A percentile compares a stretch with the other conserved stretches of the same genome.
Conservation (phyloP, 192 early-diverging fungal species). For the Rhizoclosmatium globosum region DNA sequence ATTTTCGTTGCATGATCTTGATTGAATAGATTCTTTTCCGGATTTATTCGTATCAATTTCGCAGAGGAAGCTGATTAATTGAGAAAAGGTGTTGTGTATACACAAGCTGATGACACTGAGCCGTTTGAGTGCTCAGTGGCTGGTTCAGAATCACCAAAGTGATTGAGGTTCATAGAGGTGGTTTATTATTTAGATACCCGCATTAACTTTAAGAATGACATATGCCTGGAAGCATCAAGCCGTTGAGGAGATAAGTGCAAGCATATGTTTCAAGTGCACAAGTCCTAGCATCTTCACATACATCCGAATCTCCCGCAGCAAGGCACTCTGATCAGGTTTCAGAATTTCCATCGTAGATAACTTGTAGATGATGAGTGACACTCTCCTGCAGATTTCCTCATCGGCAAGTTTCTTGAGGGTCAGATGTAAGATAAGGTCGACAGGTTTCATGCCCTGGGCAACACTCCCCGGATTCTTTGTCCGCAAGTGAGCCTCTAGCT, state of each 20-base stretch:
- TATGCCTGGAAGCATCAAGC: no score
- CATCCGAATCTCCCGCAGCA: not conserved
- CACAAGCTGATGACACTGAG: no score
- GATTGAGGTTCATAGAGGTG: no score
- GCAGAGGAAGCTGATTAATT: no score
- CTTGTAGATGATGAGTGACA: slow-evolving; percentile 13
- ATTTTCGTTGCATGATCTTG: no score
- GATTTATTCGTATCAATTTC: no score
- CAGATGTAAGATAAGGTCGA: not conserved
- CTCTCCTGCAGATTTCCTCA: slow-evolving; percentile 26
- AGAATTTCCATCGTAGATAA: not conserved
- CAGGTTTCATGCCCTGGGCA: not conserved
- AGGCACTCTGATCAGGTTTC: not conserved
- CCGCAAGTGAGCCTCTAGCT: not conserved
- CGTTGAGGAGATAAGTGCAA: slow-evolving; percentile 39
- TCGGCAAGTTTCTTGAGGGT: not conserved
- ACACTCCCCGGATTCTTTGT: not conserved
- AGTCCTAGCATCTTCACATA: slow-evolving; percentile 10
- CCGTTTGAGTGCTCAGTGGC: no score
- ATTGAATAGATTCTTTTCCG: no score
- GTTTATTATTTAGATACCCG: no score
- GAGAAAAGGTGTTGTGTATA: no score
- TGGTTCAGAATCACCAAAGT: no score
- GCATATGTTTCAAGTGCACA: not conserved
- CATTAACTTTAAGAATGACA: no score